Base-by-base conservation (phyloP, 2,329 filamentous ascomycete genomes). In the Knoxdaviesia proteae region DNA sequence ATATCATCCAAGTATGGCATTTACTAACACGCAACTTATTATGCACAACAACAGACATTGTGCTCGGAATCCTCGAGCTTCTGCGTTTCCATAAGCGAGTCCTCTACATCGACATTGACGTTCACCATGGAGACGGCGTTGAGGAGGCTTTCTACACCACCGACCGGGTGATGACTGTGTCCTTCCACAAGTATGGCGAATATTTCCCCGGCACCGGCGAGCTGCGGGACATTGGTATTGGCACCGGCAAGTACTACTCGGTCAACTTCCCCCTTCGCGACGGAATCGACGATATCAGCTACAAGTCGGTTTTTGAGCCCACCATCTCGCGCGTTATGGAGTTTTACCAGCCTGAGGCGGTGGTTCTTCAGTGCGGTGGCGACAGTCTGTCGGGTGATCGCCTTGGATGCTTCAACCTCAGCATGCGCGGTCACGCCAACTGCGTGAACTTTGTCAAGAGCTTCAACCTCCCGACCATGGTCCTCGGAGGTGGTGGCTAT, bases 21-120 rank as follows among this genome's bases (percentile, higher is more conserved):
- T n/a, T 11, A 38, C 36, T 48, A 30, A 48, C 11, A n/a, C 6
- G n/a, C n/a, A 4, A 20, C 20, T 41, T 6, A 6, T 34, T 20
- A 2, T 20, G 3, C 20, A 20, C 20, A 7, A 40, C 34, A 9
- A 1, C 63, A 94, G 74, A 98, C 60, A 96, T 98, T 48, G 90
- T 98, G 34, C 78, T 98, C 36, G 86, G 84, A 33, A 93, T 94
- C 50, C 77, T 96, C 41, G 84, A 96, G 55, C 73, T 98, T 3
- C 69, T 98, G 6, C 83, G 84, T 43, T 79, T 86, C 58, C 84
- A 94, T 56, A 82, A 90, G 54, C 81, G 90, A 44, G 88, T 98
- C n/a, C 74, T 98, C 40, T 98, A 98, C 63, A 84, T 98, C 58
- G 86, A 94, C 54, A 93, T 94, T 47, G 86, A 94, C 55, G 86